Percentiles rank a stretch among this genome's conserved stretches.
Conservation (phyloP, 1,139 yeast genomes). For the Diutina mesorugosa region DNA sequence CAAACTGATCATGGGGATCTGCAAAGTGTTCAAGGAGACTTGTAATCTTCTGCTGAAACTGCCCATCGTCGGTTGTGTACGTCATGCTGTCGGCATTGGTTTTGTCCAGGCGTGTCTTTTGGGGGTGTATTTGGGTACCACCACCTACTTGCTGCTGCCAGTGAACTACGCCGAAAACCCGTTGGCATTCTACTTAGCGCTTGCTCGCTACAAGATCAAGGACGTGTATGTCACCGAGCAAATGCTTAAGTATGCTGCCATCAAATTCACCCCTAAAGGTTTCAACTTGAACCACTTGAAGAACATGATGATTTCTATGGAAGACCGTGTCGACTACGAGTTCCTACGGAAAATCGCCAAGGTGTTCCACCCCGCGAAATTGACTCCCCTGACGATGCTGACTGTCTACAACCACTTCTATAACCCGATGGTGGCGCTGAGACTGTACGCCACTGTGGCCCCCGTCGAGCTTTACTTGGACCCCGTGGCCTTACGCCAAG, state of each 20-base stretch:
- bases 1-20: constrained; percentile 55
- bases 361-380: constrained; percentile 50
- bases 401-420: constrained; percentile 68
- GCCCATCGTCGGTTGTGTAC: constrained; percentile 75
- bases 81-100: constrained; percentile 79
- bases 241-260: constrained; percentile 67
- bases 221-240: constrained; percentile 82
- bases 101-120: constrained; percentile 70
- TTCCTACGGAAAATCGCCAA: constrained; percentile 47
- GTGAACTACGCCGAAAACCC: constrained; percentile 72
- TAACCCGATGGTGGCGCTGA: constrained; percentile 74
- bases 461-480: constrained; percentile 83
- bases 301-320: constrained; percentile 76
- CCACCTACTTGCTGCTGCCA: constrained; percentile 73
- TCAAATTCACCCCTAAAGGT: constrained; percentile 51
- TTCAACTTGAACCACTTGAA: constrained; percentile 52
- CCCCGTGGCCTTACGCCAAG: constrained; percentile 80
- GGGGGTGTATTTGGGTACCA: constrained; percentile 79
- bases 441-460: constrained; percentile 82
- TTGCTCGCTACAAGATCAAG: constrained; percentile 70
- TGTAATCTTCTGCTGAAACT: constrained; percentile 66
- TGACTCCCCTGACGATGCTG: constrained; percentile 61
- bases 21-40: constrained; percentile 86
- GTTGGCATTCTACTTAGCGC: constrained; percentile 51
- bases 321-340: constrained; percentile 59